Evolutionary conservation across 257 asterid genomes (phyloP).

Genomic region (Lycium ferocissimum): DNA sequence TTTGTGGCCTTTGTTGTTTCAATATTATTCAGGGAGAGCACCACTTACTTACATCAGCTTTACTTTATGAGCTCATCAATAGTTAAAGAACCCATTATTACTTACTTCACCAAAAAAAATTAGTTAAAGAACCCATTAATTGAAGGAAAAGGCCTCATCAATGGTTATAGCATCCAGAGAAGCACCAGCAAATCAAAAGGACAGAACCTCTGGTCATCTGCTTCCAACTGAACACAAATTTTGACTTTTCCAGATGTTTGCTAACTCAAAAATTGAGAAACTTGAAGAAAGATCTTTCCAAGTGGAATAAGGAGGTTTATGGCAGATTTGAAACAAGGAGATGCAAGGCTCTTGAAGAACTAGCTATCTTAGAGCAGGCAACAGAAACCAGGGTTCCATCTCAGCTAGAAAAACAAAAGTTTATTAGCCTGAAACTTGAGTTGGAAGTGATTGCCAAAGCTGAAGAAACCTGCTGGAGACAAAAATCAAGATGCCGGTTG

Average conservation of each 20-base stretch:
- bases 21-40: background rate
- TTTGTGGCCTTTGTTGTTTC: background rate
- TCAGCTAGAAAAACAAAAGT: background rate
- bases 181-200: constrained; percentile 17
- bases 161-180: background rate
- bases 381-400: background rate
- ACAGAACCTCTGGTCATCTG: background rate
- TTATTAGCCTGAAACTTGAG: background rate
- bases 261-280: background rate
- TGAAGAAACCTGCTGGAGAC: background rate
- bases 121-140: background rate
- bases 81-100: background rate
- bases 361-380: background rate
- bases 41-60: constrained; percentile 12
- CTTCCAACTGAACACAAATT: background rate
- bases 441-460: background rate
- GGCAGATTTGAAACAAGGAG: background rate
- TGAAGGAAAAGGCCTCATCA: background rate
- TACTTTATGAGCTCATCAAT: background rate
- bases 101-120: too few species aligned
- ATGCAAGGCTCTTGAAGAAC: background rate
- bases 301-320: too few species aligned
- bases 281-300: background rate
- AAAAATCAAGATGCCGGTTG: background rate
- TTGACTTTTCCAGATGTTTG: background rate